Evolutionary conservation across 2,329 filamentous ascomycete genomes (phyloP).

Genomic region (Fusarium cyanostomum): DNA sequence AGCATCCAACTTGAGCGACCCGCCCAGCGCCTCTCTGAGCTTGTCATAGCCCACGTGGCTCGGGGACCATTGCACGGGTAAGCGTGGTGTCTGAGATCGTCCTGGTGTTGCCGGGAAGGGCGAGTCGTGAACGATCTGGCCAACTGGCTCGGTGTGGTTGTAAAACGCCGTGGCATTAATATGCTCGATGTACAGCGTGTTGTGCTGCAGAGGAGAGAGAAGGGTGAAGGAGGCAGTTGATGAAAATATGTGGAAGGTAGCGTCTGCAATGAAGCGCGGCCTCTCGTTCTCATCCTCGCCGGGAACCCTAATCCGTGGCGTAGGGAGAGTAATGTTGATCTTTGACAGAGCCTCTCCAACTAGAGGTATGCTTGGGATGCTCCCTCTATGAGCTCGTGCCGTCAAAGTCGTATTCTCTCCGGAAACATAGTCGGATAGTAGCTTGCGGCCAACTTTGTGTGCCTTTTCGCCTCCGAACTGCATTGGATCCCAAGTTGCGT

Average conservation of each 20-base stretch:
- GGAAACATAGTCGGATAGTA: conserved; percentile 88
- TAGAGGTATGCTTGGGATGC: conserved; percentile 76
- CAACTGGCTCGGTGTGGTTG: conserved; percentile 80
- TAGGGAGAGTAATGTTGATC: conserved; percentile 75
- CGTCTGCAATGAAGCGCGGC: conserved; percentile 81
- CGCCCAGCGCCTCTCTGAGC: conserved; percentile 81
- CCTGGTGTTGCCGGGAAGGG: conserved; percentile 84
- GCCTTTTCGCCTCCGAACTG: conserved; percentile 68
- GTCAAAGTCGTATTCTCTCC: conserved; percentile 86
- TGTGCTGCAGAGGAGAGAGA: conserved; percentile 77
- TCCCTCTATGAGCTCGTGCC: conserved; percentile 74
- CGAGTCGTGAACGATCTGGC: conserved; percentile 77
- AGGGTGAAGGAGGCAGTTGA: conserved; percentile 88
- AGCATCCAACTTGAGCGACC: conserved; percentile 80
- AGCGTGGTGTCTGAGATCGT: conserved; percentile 72
- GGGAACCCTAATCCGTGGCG: conserved; percentile 73
- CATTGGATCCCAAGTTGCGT: conserved; percentile 78
- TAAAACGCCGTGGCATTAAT: conserved; percentile 89
- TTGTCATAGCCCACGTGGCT: conserved; percentile 85
- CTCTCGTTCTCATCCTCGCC: conserved; percentile 53
- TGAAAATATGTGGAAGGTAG: conserved; percentile 86
- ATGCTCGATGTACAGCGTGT: conserved; percentile 78
- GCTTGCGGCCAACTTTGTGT: conserved; percentile 69
- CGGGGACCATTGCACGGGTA: conserved; percentile 85
- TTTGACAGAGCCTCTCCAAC: conserved; percentile 78